Conservation (phyloP, 1,284 basidiomycete species). For the Rhodotorula sp. region DNA sequence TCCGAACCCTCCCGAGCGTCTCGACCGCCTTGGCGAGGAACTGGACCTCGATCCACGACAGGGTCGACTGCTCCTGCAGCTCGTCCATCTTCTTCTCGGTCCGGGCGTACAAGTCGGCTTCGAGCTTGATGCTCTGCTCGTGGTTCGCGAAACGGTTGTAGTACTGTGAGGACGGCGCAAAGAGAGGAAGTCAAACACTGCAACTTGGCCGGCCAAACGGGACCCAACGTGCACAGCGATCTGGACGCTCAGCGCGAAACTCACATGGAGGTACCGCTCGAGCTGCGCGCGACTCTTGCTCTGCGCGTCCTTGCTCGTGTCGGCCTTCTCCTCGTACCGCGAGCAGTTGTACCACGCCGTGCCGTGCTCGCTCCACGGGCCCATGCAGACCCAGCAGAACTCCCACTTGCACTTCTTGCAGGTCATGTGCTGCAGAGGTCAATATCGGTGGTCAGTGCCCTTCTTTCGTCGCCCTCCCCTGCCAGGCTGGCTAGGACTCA, state of each 20-base stretch:
- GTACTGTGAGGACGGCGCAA: slow-evolving; percentile 73
- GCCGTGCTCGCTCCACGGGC: slow-evolving; percentile 96
- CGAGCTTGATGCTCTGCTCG: slow-evolving; percentile 94
- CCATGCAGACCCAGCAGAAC: slow-evolving; percentile 66
- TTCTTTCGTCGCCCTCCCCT: no score
- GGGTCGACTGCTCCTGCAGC: slow-evolving; percentile 85
- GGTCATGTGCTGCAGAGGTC: slow-evolving; percentile 81
- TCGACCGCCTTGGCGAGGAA: slow-evolving; percentile 98
- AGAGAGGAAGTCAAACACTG: no score
- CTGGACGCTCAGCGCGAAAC: slow-evolving; percentile 47
- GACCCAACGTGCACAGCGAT: no score
- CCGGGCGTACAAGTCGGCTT: slow-evolving; percentile 83
- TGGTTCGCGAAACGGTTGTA: slow-evolving; percentile 99
- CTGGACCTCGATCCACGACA: slow-evolving; percentile 98
- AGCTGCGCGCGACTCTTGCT: slow-evolving; percentile 81
- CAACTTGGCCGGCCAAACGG: no score
- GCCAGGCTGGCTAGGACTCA: slow-evolving; percentile 54
- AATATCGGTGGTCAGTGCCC: no score
- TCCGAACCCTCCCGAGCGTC: slow-evolving; percentile 67
- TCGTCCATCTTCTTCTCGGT: slow-evolving; percentile 99
- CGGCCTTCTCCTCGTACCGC: slow-evolving; percentile 92
- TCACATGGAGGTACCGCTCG: slow-evolving; percentile 92
- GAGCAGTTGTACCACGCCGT: slow-evolving; percentile 98
- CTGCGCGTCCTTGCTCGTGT: slow-evolving; percentile 67
- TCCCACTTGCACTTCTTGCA: slow-evolving; percentile 95